A percentile compares a stretch with the other conserved stretches of the same genome.
phyloP scores from a whole-genome alignment of 495 filamentous ascomycete genomes.

The Friedmanniomyces endolithicus region DNA sequence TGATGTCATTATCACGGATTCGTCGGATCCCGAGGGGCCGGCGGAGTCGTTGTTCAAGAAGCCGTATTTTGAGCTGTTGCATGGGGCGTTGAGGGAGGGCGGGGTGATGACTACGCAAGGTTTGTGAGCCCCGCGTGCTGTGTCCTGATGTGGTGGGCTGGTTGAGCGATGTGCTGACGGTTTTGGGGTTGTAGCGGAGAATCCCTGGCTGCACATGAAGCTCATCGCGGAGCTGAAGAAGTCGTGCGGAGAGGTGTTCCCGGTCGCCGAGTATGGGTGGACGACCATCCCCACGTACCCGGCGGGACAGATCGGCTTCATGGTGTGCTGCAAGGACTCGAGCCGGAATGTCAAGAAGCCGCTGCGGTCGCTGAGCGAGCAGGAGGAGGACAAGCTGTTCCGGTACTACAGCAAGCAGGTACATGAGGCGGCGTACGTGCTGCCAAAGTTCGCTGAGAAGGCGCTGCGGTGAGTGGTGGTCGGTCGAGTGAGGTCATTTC shows the following conservation, averaged over 20 bases:
- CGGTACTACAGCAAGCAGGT: constrained; percentile 93
- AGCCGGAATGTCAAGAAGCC: constrained; percentile 71
- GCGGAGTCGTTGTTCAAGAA: constrained; percentile 96
- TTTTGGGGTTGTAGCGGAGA: constrained; percentile 67
- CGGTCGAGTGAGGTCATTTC: background rate
- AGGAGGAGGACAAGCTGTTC: constrained; percentile 87
- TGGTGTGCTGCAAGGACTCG: constrained; percentile 96
- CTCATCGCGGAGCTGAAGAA: constrained; percentile 88
- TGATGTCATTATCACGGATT: constrained; percentile 99
- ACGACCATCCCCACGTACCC: constrained; percentile 99
- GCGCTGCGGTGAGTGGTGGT: constrained; percentile 37
- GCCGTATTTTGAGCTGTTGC: constrained; percentile 89
- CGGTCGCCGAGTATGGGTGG: constrained; percentile 94
- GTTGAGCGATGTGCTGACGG: constrained; percentile 24
- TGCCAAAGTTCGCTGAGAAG: constrained; percentile 83
- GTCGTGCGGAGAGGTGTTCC: constrained; percentile 94
- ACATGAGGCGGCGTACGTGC: constrained; percentile 83
- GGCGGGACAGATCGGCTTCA: constrained; percentile 98
- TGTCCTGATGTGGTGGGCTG: background rate
- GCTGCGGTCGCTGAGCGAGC: constrained; percentile 58
- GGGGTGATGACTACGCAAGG: constrained; percentile 99
- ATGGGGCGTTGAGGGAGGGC: constrained; percentile 78
- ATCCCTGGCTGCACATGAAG: constrained; percentile 94
- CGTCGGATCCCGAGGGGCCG: constrained; percentile 90
- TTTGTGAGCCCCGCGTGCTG: constrained; percentile 56